Evolutionary conservation across 371 early-diverging fungal genomes (phyloP), one percentile per base, ranked within the genome.

Genomic region (Furculomyces boomerangus): DNA sequence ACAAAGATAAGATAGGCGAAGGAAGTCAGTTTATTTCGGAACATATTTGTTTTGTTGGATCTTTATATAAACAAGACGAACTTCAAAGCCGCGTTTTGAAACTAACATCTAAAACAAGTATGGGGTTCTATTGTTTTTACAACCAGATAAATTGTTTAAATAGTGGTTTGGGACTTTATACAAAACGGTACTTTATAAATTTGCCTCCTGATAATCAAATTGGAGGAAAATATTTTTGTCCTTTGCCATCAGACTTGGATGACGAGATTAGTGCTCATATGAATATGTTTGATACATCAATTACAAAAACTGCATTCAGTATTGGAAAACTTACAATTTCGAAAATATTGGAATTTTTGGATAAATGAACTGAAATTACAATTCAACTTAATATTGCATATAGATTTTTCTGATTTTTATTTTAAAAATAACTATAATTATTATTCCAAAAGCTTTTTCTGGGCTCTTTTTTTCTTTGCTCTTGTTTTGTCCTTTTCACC

Each of bases 401-500:
- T n/a, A n/a, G n/a, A n/a, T n/a, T n/a, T n/a, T n/a, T 35, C 16
- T 7, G 35, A 35, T 35, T 35, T 10, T 16, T 16, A 35, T 35
- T 35, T 35, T 35, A 35, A 16, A 35, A 35, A 35, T 35, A 35
- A 35, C 16, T 35, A 10, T 35, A 35, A n/a, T 35, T 35, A 10
- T 35, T 35, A 7, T 35, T 35, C n/a, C n/a, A n/a, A n/a, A n/a
- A n/a, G n/a, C n/a, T n/a, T n/a, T n/a, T n/a, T n/a, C n/a, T n/a
- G n/a, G n/a, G n/a, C n/a, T n/a, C n/a, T 57, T 52, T 27, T 18
- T 31, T 57, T 25, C 26, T 40, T 54, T 14, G 29, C 52, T 25
- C 39, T 52, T 41, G 74, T 71, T 44, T 74, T 66, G 61, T 74
- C 74, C 54, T 75, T 74, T 30, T 76, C 78, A n/a, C 84, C 88